A percentile compares a stretch with the other conserved stretches of the same genome.
Evolutionary conservation across 306 rosid genomes (phyloP).

Genomic region (Herpetospermum pedunculosum): DNA sequence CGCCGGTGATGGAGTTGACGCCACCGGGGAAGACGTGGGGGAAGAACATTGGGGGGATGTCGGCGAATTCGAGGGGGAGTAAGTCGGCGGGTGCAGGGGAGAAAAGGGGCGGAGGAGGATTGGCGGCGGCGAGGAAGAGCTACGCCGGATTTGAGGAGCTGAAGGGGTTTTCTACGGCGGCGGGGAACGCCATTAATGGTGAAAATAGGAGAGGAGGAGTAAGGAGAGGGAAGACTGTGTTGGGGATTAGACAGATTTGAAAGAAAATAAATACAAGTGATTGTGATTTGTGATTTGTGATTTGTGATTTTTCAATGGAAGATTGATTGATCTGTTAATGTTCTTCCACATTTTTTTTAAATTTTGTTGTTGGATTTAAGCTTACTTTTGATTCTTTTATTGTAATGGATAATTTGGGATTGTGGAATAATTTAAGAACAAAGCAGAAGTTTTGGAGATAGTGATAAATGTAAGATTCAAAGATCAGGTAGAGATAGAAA

Average conservation of each 20-base stretch:
- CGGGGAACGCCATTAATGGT: conserved; percentile 51
- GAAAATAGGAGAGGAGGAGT: conserved; percentile 50
- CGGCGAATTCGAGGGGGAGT: conserved; percentile 60
- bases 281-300: no score
- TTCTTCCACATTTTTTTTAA: background rate
- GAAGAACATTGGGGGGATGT: conserved; percentile 20
- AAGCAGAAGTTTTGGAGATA: no score
- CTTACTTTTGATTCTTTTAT: background rate
- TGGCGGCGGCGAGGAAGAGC: conserved; percentile 60
- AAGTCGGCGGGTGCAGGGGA: conserved; percentile 66
- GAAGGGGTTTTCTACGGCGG: conserved; percentile 44
- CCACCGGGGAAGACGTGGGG: conserved; percentile 48
- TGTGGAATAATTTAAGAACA: no score
- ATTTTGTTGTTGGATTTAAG: background rate
- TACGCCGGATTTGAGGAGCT: conserved; percentile 62
- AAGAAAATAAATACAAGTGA: background rate
- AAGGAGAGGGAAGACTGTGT: conserved; percentile 29
- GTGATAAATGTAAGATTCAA: no score
- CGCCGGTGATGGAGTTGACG: conserved; percentile 42
- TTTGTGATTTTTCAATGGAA: background rate
- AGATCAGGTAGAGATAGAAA: no score
- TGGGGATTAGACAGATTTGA: conserved; percentile 46
- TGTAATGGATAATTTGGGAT: background rate
- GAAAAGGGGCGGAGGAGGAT: conserved; percentile 33
- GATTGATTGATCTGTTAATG: background rate